phyloP scores from a whole-genome alignment of 306 rosid genomes.

The Prunus persica region DNA sequence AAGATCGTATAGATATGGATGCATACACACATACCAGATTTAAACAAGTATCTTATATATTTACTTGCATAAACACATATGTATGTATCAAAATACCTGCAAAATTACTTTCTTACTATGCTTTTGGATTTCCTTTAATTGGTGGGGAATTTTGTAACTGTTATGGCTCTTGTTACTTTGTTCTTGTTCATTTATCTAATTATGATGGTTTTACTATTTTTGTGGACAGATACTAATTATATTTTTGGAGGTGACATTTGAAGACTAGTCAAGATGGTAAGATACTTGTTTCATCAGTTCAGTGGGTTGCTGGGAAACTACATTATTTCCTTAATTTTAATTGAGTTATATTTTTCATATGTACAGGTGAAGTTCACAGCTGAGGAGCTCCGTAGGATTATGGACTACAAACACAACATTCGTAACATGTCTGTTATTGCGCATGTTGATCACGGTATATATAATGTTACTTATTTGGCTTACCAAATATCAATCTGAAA shows the following conservation, averaged over 20 bases:
- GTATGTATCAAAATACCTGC: not conserved
- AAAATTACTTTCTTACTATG: not conserved
- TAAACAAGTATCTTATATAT: not conserved
- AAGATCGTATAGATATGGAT: not conserved
- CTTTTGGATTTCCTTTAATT: not conserved
- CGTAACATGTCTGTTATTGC: slow-evolving; percentile 98
- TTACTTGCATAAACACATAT: too few species aligned
- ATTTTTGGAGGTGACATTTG: not conserved
- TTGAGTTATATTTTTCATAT: not conserved
- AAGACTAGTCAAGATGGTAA: slow-evolving; percentile 61
- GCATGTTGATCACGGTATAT: slow-evolving; percentile 80
- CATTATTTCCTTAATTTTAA: slow-evolving; percentile 7
- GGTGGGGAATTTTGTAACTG: not conserved
- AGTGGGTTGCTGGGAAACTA: not conserved
- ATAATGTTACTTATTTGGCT: not conserved
- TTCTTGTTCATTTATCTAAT: slow-evolving; percentile 10
- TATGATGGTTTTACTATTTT: not conserved
- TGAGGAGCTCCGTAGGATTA: slow-evolving; percentile 81
- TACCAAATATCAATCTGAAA: not conserved
- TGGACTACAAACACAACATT: slow-evolving; percentile 83
- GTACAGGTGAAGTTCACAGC: slow-evolving; percentile 96
- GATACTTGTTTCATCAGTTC: not conserved
- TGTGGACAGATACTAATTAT: slow-evolving; percentile 7
- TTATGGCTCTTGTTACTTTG: not conserved
- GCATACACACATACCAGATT: not conserved